Conservation (phyloP, 1,139 yeast species). For the Debaryomyces coudertii region DNA sequence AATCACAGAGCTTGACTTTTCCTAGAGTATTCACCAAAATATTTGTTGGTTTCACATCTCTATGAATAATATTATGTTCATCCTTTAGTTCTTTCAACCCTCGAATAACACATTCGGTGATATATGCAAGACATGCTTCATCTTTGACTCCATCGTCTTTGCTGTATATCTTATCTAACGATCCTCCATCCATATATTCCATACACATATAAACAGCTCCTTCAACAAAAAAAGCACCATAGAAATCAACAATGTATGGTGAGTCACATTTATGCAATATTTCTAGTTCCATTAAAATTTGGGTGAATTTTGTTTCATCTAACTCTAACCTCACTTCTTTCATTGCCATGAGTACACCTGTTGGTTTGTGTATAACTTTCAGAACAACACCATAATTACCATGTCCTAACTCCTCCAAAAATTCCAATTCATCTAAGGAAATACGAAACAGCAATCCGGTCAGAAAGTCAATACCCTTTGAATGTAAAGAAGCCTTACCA, state of each 20-base stretch:
- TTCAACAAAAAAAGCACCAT: constrained; percentile 95
- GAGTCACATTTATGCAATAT: constrained; percentile 88
- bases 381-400: constrained; percentile 97
- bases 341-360: constrained; percentile 94
- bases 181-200: constrained; percentile 98
- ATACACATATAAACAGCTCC: constrained; percentile 99
- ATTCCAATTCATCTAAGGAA: constrained; percentile 83
- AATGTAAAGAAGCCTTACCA: constrained; percentile 89
- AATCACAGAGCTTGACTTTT: constrained; percentile 89
- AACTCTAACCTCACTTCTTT: constrained; percentile 91
- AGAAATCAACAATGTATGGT: constrained; percentile 91
- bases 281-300: constrained; percentile 93
- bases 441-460: constrained; percentile 87
- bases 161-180: constrained; percentile 82
- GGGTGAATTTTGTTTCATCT: constrained; percentile 89
- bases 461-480: constrained; percentile 88
- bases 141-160: constrained; percentile 75
- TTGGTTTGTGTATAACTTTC: constrained; percentile 92
- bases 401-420: constrained; percentile 83
- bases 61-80: constrained; percentile 86
- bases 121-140: constrained; percentile 72
- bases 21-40: constrained; percentile 81
- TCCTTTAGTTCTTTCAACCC: constrained; percentile 86
- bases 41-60: constrained; percentile 97
- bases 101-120: constrained; percentile 76